phyloP scores from a whole-genome alignment of 768 basidiomycete genomes.

The Candolleomyces efflorescens region DNA sequence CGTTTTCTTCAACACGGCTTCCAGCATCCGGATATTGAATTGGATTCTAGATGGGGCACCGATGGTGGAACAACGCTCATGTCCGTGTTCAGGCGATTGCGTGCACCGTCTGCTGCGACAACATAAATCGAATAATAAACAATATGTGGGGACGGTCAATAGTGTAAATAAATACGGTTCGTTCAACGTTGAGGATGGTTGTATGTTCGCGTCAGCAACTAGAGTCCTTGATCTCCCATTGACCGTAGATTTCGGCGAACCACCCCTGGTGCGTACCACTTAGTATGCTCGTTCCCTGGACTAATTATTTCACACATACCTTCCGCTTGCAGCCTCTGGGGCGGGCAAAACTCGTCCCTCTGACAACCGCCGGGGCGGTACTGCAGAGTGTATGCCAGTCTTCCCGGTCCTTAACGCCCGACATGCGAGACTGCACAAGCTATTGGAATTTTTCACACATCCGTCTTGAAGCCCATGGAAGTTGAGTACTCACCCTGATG shows the following conservation, averaged over 20 bases:
- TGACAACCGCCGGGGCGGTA: slow-evolving; percentile 24
- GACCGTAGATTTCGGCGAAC: slow-evolving; percentile 27
- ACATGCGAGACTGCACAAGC: slow-evolving; percentile 26
- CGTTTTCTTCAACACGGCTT: slow-evolving; percentile 21
- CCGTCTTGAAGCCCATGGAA: background rate
- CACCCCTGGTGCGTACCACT: slow-evolving; percentile 8
- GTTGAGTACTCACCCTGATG: slow-evolving; percentile 20
- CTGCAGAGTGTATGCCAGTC: slow-evolving; percentile 24
- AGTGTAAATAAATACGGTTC: background rate
- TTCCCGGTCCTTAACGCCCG: slow-evolving; percentile 21
- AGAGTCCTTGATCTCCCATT: slow-evolving; percentile 28
- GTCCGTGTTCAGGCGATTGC: slow-evolving; percentile 61
- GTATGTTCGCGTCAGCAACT: slow-evolving; percentile 15
- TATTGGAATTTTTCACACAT: slow-evolving; percentile 5
- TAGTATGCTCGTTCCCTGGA: background rate
- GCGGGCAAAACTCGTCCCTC: slow-evolving; percentile 15
- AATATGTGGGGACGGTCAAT: background rate
- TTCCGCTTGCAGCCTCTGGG: slow-evolving; percentile 25
- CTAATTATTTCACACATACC: slow-evolving; percentile 14
- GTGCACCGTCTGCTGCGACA: slow-evolving; percentile 43
- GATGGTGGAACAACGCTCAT: slow-evolving; percentile 69
- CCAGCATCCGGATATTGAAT: background rate
- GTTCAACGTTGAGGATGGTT: background rate
- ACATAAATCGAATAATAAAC: background rate
- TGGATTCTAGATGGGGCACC: slow-evolving; percentile 53